Evolutionary conservation across 495 filamentous ascomycete genomes (phyloP), one percentile per base, ranked within the genome.

Genomic region (Amorphotheca resinae): DNA sequence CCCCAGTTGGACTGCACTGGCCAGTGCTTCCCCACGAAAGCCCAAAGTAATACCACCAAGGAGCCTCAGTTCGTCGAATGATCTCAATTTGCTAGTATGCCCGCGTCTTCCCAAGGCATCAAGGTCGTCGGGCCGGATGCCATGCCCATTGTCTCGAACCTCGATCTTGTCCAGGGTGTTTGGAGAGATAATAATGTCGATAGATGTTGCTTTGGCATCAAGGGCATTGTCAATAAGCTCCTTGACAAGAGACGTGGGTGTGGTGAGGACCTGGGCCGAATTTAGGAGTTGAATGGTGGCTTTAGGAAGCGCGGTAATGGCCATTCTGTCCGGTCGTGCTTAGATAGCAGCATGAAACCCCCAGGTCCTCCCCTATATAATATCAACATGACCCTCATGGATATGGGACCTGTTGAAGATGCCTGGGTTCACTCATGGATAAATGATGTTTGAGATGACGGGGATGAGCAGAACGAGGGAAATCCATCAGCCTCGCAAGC

Each of bases 141-240:
- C 91, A 47, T 76, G 61, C 17, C 91, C 91, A 62, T 94, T 93
- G 59, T 98, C 91, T 45, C 82, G 80, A 42, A 95, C 78, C 49
- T 89, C 83, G 35, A 98, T 79, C n/a, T 73, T 66, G 57, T 89
- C 83, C 9, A 95, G 56, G 0, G 81, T 76, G 49, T 95, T 87
- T 18, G 65, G 51, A 1, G 84, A 81, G 21, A 94, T 66, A 43
- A 88, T 69, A 23, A 96, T 64, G 22, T 75, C 69, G 28, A 96
- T 67, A 0, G 74, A 74, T 1, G 80, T 77, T 4, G 89, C 82
- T 18, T 70, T 70, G 3, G 89, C 83, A 59, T 96, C 91, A 7
- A 96, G 67, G 15, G 85, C 76, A 58, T 98, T 98, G 46, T 98
- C 91, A 23, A 98, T 54, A 8, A 96, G 73, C 55, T 98, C 91